phyloP scores from a whole-genome alignment of 1,284 basidiomycete species.

The Irpex lacteus region DNA sequence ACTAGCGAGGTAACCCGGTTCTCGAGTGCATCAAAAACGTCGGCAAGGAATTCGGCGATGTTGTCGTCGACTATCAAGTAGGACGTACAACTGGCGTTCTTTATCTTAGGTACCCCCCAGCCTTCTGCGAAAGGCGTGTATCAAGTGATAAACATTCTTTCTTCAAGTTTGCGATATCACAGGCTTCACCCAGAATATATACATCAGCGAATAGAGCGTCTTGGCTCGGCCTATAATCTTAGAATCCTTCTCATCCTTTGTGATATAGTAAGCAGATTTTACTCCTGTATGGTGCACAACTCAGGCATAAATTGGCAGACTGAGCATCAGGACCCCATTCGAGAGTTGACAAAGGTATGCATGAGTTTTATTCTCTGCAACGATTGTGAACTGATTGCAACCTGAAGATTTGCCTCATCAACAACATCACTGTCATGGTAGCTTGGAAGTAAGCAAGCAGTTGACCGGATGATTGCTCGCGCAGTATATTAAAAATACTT shows the following conservation, averaged over 20 bases:
- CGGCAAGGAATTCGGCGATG: constrained; percentile 93
- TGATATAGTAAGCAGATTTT: constrained; percentile 71
- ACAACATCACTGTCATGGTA: constrained; percentile 89
- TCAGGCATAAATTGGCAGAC: too few relatives aligned
- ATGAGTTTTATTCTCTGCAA: background rate
- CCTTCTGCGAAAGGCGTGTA: too few relatives aligned
- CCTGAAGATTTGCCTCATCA: constrained; percentile 77
- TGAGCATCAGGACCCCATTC: constrained; percentile 84
- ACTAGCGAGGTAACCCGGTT: constrained; percentile 84
- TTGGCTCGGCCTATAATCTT: constrained; percentile 80
- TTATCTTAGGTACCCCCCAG: constrained; percentile 71
- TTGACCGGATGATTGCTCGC: too few relatives aligned
- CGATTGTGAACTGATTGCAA: background rate
- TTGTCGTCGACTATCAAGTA: constrained; percentile 93
- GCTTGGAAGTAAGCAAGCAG: constrained; percentile 72
- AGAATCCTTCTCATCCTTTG: constrained; percentile 90
- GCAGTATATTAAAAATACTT: constrained; percentile 3
- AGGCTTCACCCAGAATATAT: constrained; percentile 98
- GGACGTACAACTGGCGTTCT: constrained; percentile 92
- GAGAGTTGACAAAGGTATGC: constrained; percentile 84
- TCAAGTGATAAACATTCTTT: too few relatives aligned
- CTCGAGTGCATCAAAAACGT: constrained; percentile 85
- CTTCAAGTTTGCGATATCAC: constrained; percentile 95
- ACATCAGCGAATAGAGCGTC: constrained; percentile 84
- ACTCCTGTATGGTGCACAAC: too few relatives aligned